These are phyloP conservation scores for fission yeast (Schizosaccharomyces pombe) DNA, from an alignment of 805 yeast species.

Conservation along the genomic window DNA sequence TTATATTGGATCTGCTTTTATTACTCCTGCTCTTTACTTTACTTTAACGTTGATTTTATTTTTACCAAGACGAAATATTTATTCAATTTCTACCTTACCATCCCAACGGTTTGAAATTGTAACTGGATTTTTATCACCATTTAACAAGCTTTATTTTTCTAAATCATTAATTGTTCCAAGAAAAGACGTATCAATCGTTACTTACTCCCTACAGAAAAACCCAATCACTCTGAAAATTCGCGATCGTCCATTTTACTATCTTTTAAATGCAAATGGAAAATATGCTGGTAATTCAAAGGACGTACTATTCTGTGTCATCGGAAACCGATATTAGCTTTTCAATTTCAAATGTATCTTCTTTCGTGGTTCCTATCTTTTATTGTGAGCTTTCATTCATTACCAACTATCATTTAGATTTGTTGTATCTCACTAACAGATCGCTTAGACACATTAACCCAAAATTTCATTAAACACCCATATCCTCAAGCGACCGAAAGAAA, in stretches of 20 bases:
- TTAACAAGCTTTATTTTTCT: not conserved
- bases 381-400: too few relatives aligned
- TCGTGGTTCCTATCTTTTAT: too few relatives aligned
- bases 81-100: not conserved
- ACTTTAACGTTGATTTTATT: not conserved
- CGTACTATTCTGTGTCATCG: not conserved
- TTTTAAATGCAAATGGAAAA: not conserved
- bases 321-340: too few relatives aligned
- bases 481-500: too few relatives aligned
- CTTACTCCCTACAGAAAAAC: not conserved
- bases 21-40: not conserved
- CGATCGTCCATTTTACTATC: not conserved
- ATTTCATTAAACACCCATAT: too few relatives aligned
- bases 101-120: not conserved
- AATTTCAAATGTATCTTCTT: too few relatives aligned
- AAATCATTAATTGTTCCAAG: not conserved
- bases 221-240: not conserved
- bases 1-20: not conserved
- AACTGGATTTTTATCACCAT: not conserved
- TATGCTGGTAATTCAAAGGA: not conserved
- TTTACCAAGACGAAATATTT: not conserved
- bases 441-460: too few relatives aligned
- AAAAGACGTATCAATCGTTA: not conserved
- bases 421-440: too few relatives aligned
- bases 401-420: too few relatives aligned